Conservation (phyloP, 2,329 filamentous ascomycete species). For the Claviceps purpurea region DNA sequence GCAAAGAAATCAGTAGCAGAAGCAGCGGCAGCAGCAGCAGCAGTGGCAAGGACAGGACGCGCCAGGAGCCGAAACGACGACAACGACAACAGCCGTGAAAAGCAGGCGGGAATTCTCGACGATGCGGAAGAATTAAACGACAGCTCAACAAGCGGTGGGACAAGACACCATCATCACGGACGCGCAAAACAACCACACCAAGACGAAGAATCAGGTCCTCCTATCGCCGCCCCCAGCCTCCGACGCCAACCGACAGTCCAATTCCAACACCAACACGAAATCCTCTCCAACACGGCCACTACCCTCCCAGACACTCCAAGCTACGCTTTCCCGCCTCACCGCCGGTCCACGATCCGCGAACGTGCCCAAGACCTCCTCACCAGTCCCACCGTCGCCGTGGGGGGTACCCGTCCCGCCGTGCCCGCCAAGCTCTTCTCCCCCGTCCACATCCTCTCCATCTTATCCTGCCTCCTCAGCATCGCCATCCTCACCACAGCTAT, state of each 20-base stretch:
- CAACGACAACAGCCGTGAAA: not conserved
- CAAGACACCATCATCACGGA: not conserved
- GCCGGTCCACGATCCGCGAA: conserved; percentile 24
- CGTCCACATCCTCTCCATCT: conserved; percentile 37
- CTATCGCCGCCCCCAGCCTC: not conserved
- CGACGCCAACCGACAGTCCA: not conserved
- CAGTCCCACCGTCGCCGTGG: conserved; percentile 26
- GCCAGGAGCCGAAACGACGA: not conserved
- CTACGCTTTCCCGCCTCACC: conserved; percentile 3
- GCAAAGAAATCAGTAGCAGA: not conserved
- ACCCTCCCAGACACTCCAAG: not conserved
- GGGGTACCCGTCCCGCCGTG: conserved; percentile 29
- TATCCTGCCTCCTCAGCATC: conserved; percentile 36
- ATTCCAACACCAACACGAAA: conserved; percentile 5
- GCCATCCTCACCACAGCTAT: conserved; percentile 31
- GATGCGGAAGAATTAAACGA: not conserved
- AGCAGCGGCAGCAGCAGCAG: not conserved
- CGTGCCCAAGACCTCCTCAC: conserved; percentile 29
- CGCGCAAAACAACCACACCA: not conserved
- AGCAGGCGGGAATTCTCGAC: not conserved
- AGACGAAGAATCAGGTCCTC: conserved; percentile 1
- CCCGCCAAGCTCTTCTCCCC: conserved; percentile 36
- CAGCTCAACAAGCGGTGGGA: not conserved
- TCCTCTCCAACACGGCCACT: not conserved
- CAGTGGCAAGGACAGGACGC: not conserved